phyloP scores from a whole-genome alignment of 2,329 filamentous ascomycete genomes.

The Cyphellophora europaea region DNA sequence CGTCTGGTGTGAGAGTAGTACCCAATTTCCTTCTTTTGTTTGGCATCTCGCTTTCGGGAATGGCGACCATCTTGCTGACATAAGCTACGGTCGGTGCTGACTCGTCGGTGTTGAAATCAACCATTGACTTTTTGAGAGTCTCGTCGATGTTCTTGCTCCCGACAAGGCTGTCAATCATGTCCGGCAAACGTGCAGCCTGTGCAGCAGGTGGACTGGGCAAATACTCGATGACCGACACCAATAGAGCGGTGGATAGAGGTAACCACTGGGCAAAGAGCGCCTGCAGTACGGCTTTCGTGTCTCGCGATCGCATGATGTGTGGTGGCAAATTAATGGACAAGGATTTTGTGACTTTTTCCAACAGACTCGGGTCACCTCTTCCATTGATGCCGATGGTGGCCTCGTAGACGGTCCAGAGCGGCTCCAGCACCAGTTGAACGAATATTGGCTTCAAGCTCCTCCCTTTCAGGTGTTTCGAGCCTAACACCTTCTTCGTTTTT shows the following conservation, averaged over 20 bases:
- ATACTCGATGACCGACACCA: conserved; percentile 90
- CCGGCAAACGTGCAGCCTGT: conserved; percentile 70
- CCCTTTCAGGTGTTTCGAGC: conserved; percentile 85
- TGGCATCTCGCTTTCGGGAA: conserved; percentile 84
- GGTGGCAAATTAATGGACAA: conserved; percentile 72
- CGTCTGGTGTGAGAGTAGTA: conserved; percentile 68
- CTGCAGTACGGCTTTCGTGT: conserved; percentile 73
- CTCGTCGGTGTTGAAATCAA: conserved; percentile 61
- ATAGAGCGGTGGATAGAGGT: conserved; percentile 79
- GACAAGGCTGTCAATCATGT: conserved; percentile 69
- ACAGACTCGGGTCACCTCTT: conserved; percentile 64
- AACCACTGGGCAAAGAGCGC: conserved; percentile 85
- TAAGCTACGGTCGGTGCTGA: conserved; percentile 81
- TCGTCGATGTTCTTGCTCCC: conserved; percentile 62
- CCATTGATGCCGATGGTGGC: conserved; percentile 64
- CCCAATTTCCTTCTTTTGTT: conserved; percentile 67
- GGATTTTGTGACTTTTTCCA: conserved; percentile 94
- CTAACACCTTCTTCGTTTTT: conserved; percentile 89
- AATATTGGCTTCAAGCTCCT: conserved; percentile 91
- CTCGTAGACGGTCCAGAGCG: conserved; percentile 91
- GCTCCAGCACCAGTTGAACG: conserved; percentile 89
- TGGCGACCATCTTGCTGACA: conserved; percentile 95
- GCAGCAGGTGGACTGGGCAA: conserved; percentile 74
- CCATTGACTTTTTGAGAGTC: conserved; percentile 68
- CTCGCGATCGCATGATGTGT: conserved; percentile 75